A percentile compares a stretch with the other conserved stretches of the same genome.
Conservation (phyloP, 2,329 filamentous ascomycete species). For the Aaosphaeria pasadenensis region DNA sequence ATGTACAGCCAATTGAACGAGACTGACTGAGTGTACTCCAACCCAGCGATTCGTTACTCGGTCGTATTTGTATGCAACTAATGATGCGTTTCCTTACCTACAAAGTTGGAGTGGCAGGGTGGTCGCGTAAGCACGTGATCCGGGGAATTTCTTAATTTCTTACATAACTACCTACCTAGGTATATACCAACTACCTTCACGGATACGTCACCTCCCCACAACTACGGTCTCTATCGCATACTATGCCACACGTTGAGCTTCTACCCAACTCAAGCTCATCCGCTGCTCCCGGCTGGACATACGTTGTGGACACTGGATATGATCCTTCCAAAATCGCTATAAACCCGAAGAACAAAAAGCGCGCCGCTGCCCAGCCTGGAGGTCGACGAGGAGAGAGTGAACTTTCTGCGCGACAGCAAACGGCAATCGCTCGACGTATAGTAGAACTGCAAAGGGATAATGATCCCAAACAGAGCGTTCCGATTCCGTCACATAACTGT, state of each 20-base stretch:
- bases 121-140: no score
- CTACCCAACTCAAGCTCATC: constrained; percentile 67
- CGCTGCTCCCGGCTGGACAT: constrained; percentile 83
- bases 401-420: constrained; percentile 76
- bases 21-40: no score
- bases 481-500: constrained; percentile 27
- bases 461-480: constrained; percentile 52
- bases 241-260: constrained; percentile 75
- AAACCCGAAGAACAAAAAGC: constrained; percentile 60
- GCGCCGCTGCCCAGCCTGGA: constrained; percentile 51
- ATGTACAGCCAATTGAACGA: no score
- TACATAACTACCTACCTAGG: no score
- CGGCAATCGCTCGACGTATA: constrained; percentile 76
- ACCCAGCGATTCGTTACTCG: no score
- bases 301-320: constrained; percentile 72
- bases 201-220: background rate
- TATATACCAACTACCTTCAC: background rate
- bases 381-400: constrained; percentile 50
- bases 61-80: no score
- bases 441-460: constrained; percentile 76
- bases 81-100: no score
- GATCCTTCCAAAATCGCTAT: constrained; percentile 55
- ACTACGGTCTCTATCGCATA: constrained; percentile 1
- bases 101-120: no score
- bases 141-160: no score